These are phyloP conservation scores for Dalbergia cultrata DNA, from an alignment of 306 rosid genomes.

Conservation along the genomic window DNA sequence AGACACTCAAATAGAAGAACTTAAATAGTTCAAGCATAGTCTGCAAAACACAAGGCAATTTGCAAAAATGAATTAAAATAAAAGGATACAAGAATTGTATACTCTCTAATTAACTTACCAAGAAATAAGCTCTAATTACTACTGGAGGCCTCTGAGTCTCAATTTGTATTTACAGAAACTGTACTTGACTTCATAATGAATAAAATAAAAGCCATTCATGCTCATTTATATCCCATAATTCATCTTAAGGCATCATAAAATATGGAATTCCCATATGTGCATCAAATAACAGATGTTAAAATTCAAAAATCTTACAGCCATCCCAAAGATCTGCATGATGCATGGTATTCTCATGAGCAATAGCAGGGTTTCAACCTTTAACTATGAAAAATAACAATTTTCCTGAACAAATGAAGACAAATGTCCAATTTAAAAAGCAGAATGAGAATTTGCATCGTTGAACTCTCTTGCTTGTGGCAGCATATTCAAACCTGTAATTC, in stretches of 20 bases:
- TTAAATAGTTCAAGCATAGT: slow-evolving; percentile 14
- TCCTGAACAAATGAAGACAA: too few relatives aligned
- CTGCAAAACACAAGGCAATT: slow-evolving; percentile 22
- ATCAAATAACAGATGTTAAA: slow-evolving; percentile 3
- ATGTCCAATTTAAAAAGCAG: slow-evolving; percentile 34
- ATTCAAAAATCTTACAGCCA: slow-evolving; percentile 15
- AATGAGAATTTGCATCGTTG: slow-evolving; percentile 74
- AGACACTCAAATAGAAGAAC: slow-evolving; percentile 18
- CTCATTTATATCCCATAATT: too few relatives aligned
- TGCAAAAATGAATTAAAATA: not conserved
- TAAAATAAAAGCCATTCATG: too few relatives aligned
- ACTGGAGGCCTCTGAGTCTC: slow-evolving; percentile 73
- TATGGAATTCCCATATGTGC: not conserved
- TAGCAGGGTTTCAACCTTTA: slow-evolving; percentile 26
- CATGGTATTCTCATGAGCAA: slow-evolving; percentile 18
- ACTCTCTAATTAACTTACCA: slow-evolving; percentile 71
- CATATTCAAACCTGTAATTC: slow-evolving; percentile 99
- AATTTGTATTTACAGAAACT: slow-evolving; percentile 66
- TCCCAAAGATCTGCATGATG: slow-evolving; percentile 12
- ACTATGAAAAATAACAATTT: slow-evolving; percentile 33
- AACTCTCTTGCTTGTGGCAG: slow-evolving; percentile 96
- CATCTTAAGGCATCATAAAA: too few relatives aligned
- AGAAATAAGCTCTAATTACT: slow-evolving; percentile 71
- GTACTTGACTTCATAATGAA: slow-evolving; percentile 72
- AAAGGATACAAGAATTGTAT: slow-evolving; percentile 27